Percentiles rank a stretch among this genome's conserved stretches.
phyloP scores from a whole-genome alignment of 148 eudicot genomes.

The Bassia scoparia region DNA sequence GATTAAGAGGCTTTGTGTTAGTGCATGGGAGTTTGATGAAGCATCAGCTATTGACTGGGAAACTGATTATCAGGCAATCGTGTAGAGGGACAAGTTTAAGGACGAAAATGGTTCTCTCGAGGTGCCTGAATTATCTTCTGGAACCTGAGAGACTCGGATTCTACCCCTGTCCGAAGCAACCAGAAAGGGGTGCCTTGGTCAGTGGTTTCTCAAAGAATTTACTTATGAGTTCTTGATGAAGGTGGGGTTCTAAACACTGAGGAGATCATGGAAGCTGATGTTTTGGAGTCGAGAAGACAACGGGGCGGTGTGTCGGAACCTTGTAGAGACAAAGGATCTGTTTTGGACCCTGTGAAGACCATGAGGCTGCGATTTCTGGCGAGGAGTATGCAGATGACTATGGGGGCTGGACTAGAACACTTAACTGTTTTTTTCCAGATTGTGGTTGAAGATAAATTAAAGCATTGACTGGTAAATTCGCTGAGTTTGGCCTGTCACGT shows the following conservation, averaged over 20 bases:
- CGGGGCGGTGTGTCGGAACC: no score
- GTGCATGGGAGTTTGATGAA: constrained; percentile 29
- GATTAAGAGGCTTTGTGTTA: constrained; percentile 34
- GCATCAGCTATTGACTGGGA: constrained; percentile 28
- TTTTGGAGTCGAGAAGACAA: no score
- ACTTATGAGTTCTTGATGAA: constrained; percentile 34
- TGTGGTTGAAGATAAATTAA: no score
- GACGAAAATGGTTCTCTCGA: constrained; percentile 24
- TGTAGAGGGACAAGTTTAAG: constrained; percentile 20
- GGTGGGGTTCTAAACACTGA: background rate
- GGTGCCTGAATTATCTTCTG: constrained; percentile 40
- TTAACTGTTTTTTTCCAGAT: no score
- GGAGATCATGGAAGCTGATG: constrained; percentile 29
- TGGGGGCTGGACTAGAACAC: no score
- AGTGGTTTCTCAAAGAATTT: constrained; percentile 51
- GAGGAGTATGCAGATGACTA: no score
- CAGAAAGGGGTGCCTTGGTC: constrained; percentile 45
- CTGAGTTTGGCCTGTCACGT: no score
- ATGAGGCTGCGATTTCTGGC: no score
- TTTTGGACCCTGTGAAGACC: no score
- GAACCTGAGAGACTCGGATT: constrained; percentile 44
- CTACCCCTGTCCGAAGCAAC: constrained; percentile 39
- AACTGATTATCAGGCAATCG: constrained; percentile 24
- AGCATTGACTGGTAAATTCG: no score
- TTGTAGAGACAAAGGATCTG: no score